A percentile compares a stretch with the other conserved stretches of the same genome.
phyloP scores from a whole-genome alignment of 331 rosid species.

The Malus hybrid region DNA sequence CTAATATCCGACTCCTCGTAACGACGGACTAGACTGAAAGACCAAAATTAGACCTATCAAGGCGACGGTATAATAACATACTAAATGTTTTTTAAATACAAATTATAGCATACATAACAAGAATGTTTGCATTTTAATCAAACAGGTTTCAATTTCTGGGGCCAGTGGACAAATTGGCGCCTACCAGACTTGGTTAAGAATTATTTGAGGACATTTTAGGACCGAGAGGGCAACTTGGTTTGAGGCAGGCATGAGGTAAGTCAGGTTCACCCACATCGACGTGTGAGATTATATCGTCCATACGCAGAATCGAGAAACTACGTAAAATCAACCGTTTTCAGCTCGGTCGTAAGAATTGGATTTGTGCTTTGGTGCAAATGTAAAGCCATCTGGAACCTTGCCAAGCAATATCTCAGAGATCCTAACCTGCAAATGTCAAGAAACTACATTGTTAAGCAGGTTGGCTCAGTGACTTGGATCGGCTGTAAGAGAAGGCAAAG shows the following conservation, averaged over 20 bases:
- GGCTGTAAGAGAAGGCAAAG: constrained; percentile 2
- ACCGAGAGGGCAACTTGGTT: no score
- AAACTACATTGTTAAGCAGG: not conserved
- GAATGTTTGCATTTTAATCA: not conserved
- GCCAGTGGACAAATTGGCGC: not conserved
- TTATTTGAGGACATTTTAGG: not conserved
- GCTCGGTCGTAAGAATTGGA: constrained; percentile 80
- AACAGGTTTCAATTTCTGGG: not conserved
- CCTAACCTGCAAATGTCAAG: constrained; percentile 42
- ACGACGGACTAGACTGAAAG: no score
- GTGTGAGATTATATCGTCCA: not conserved
- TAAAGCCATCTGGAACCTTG: constrained; percentile 77
- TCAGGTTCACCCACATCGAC: not conserved
- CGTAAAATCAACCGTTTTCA: constrained; percentile 53
- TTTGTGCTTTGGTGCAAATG: constrained; percentile 81
- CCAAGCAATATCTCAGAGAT: constrained; percentile 85
- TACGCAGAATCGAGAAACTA: not conserved
- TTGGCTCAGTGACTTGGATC: not conserved
- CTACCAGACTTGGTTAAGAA: not conserved
- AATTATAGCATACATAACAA: not conserved
- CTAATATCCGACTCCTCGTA: no score
- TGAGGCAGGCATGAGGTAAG: not conserved
- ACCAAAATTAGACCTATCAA: no score
- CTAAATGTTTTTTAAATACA: not conserved
- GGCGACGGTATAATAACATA: not conserved